A percentile compares a stretch with the other conserved stretches of the same genome.
These are phyloP conservation scores for Nakazawaea ernobii DNA, from an alignment of 805 yeast genomes.

Conservation along the genomic window DNA sequence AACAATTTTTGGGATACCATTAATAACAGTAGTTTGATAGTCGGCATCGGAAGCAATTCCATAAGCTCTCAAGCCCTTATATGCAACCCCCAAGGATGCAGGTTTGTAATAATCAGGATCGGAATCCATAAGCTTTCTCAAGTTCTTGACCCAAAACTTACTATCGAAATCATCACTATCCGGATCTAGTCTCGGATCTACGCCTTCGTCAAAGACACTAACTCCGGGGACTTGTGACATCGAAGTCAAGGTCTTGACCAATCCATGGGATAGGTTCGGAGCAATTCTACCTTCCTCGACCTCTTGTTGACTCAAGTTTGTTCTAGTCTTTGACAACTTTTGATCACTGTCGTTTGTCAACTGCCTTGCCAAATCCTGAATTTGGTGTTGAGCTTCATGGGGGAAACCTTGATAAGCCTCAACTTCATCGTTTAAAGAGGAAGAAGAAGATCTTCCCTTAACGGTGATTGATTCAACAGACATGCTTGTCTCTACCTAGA, in stretches of 20 bases:
- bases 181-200: constrained; percentile 51
- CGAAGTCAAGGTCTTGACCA: constrained; percentile 33
- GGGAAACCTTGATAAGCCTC: constrained; percentile 31
- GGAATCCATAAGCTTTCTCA: constrained; percentile 43
- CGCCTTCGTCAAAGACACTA: constrained; percentile 26
- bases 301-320: constrained; percentile 5
- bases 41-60: constrained; percentile 68
- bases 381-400: constrained; percentile 23
- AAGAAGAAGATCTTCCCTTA: constrained; percentile 10
- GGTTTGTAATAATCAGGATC: constrained; percentile 64
- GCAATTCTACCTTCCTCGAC: constrained; percentile 6
- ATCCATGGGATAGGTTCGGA: constrained; percentile 12
- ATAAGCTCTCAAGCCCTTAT: constrained; percentile 50
- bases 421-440: constrained; percentile 11
- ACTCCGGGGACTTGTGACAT: constrained; percentile 50
- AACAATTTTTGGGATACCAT: constrained; percentile 30
- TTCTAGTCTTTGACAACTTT: constrained; percentile 1
- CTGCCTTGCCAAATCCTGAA: constrained; percentile 38
- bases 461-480: constrained; percentile 21
- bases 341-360: constrained; percentile 19
- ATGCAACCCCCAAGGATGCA: constrained; percentile 52
- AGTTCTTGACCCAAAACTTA: constrained; percentile 62
- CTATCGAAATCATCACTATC: constrained; percentile 51
- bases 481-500: no score
- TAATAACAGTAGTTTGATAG: constrained; percentile 55